These are phyloP conservation scores for Ocimum tenuiflorum DNA, from an alignment of 257 asterid genomes.

Conservation along the genomic window DNA sequence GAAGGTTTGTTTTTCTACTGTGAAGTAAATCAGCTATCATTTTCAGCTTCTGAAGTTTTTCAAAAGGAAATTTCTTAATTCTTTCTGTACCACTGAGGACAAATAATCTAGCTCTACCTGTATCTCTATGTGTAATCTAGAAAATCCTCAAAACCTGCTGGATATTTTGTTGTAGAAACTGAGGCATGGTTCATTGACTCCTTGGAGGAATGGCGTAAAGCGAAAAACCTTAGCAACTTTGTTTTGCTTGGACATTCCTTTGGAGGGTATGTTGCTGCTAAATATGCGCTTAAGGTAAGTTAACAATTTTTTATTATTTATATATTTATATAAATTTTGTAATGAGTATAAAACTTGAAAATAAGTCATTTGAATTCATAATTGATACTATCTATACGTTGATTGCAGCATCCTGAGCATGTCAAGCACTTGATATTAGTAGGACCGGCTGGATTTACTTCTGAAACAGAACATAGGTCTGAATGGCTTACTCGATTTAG, in stretches of 20 bases:
- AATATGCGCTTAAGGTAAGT: conserved; percentile 80
- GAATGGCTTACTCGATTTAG: conserved; percentile 58
- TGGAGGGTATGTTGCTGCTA: conserved; percentile 94
- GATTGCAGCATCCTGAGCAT: conserved; percentile 88
- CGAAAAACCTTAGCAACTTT: conserved; percentile 73
- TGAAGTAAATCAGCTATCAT: background rate
- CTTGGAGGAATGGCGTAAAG: conserved; percentile 94
- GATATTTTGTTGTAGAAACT: conserved; percentile 48
- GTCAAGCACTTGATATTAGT: conserved; percentile 77
- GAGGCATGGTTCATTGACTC: conserved; percentile 71
- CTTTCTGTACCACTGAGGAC: background rate
- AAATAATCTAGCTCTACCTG: background rate
- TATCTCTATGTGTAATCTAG: background rate
- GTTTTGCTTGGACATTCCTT: conserved; percentile 95
- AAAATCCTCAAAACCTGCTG: background rate
- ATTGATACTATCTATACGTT: conserved; percentile 19
- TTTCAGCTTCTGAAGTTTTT: background rate
- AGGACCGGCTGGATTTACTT: conserved; percentile 88
- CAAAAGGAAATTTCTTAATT: background rate
- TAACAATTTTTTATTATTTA: background rate
- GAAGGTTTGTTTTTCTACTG: conserved; percentile 55
- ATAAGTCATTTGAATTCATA: background rate
- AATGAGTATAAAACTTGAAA: background rate
- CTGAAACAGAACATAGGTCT: conserved; percentile 59
- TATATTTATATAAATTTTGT: background rate